Base-by-base conservation (phyloP, 441 rosid genomes). In the Melianthus villosus region DNA sequence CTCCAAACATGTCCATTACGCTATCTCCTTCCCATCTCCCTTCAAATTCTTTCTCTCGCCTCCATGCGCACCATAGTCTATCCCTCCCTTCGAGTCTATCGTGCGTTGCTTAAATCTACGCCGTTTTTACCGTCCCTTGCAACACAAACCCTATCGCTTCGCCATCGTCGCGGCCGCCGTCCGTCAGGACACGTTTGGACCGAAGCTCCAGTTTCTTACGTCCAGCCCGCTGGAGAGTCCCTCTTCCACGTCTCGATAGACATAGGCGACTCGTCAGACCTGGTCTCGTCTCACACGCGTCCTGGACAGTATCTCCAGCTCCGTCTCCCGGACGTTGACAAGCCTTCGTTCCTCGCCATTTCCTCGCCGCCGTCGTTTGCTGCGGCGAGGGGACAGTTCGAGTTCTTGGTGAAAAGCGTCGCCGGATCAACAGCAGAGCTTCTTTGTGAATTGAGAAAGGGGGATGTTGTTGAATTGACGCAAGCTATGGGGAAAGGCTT, bases 301-400 rank as follows among this genome's bases (percentile, higher is more conserved):
- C 64, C 94, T 8, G 98, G 98, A 7, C 98, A 89, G 64, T 89
- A 81, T 64, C 79, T 84, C 17, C 95, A 81, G 83, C 73, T 89
- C 17, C 89, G 92, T 3, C 50, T 84, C 15, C 83, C 72, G 4
- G 82, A 75, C 40, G 63, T 54, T 2, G 76, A 51, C 46, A 81
- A 67, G 57, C 96, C 98, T 1, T 50, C 96, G 5, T 84, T 81
- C 53, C 64, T 89, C 7, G 92, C 98, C 16, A 75, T 89, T 39
- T 89, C 98, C 6, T 89, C 94, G 19, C 79, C 96, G 46, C 96
- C 94, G 13, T 60, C 70, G 2, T 42, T 63, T 2, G 69, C 94
- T 1, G 51, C 77, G 2, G 33, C 60, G 14, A 68, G 44, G 3
- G 94, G 93, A 9, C 71, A 73, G 20, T 79, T 89, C 25, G 93